phyloP scores from a whole-genome alignment of 2,329 filamentous ascomycete genomes.

The Raffaelea arxii region DNA sequence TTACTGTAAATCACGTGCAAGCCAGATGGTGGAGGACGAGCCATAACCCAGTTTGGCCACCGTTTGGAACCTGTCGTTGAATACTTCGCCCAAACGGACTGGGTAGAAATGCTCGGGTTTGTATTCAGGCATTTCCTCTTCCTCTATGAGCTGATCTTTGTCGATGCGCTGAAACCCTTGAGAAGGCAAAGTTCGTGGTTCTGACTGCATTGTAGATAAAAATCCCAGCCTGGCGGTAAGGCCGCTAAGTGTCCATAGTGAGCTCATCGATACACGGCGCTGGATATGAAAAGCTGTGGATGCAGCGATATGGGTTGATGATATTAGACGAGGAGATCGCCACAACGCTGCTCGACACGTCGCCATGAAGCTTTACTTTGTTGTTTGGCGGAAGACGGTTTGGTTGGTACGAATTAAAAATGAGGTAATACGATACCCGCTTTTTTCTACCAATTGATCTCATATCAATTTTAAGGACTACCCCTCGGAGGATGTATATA shows the following conservation, averaged over 20 bases:
- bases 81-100: neutral
- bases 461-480: no score
- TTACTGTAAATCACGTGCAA: neutral
- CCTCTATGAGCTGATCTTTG: neutral
- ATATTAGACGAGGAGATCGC: no score
- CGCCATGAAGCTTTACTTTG: no score
- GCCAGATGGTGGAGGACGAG: neutral
- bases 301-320: neutral
- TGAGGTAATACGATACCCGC: no score
- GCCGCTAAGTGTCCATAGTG: neutral
- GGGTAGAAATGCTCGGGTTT: neutral
- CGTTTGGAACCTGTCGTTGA: neutral
- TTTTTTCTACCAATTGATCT: no score
- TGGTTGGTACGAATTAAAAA: no score
- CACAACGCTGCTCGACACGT: no score
- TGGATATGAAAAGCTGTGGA: neutral
- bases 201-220: neutral
- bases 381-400: no score
- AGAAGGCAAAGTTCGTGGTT: neutral
- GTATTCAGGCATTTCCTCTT: constrained; percentile 1
- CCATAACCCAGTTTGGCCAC: neutral
- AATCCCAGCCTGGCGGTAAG: neutral
- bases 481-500: no score
- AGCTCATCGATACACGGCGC: neutral
- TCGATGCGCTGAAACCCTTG: neutral